Base-by-base conservation (phyloP, 257 asterid genomes). In the Henckelia pumila region DNA sequence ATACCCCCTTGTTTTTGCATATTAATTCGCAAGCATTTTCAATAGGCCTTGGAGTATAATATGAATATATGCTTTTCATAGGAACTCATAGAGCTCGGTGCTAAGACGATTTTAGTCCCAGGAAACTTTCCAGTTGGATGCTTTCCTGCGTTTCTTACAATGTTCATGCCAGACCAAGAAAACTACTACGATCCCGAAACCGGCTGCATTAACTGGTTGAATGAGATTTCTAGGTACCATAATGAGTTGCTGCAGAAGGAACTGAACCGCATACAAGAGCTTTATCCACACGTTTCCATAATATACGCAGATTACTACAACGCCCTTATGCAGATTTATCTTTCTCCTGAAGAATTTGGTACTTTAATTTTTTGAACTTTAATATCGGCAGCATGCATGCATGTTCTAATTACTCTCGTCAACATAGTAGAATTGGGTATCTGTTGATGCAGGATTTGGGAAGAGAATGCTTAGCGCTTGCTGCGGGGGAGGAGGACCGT, bases 201-300 rank as follows among this genome's bases (percentile, higher is more conserved):
- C 0, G 89, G 91, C n/a, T 87, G 91, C 61, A 77, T 87, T 25
- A 81, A 63, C 29, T 82, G 87, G 88, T 52, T 80, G 29, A 87
- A 87, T 61, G 20, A 69, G 20, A 25, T 87, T 1, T 47, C 81
- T 0, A 55, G 33, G 55, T 33, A 74, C 69, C 89, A 85, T 44
- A 87, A 87, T 56, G 16, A 69, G 21, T 30, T 79, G 25, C 87
- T 87, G 20, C 75, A 30, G 14, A 64, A 64, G 30, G 83, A 85
- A 61, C 55, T 87, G 24, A 55, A 23, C 21, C 80, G 56, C 19
- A 35, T 82, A 8, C 77, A 59, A 9, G 14, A 63, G 19, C 80
- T 71, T 30, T 29, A 84, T 66, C 91, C 95, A 4, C 68, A 61
- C 19, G 76, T 66, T 14, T n/a, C 21, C 76, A 65, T 86, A 22